Conservation (phyloP, 441 rosid genomes). For the Erodium texanum region DNA sequence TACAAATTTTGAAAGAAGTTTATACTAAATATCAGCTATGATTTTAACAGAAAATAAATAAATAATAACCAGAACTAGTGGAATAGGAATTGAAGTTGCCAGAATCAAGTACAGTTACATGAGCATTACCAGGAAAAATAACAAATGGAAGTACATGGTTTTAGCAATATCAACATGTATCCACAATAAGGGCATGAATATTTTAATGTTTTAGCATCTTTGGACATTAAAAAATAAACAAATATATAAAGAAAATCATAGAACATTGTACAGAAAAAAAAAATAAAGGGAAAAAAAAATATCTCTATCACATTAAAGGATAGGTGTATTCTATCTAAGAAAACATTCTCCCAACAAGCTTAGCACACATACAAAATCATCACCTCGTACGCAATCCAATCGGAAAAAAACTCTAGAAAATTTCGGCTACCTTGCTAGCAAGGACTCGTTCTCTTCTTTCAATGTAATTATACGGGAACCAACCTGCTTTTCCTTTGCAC, state of each 20-base stretch:
- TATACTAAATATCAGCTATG: no score
- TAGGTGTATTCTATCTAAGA: background rate
- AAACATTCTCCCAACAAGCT: background rate
- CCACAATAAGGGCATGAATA: conserved; percentile 3
- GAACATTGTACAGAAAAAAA: background rate
- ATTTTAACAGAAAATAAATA: no score
- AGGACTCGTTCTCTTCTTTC: conserved; percentile 84
- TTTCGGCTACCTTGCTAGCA: conserved; percentile 75
- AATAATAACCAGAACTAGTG: no score
- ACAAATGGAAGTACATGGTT: no score
- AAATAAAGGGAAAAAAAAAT: background rate
- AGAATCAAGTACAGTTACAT: no score
- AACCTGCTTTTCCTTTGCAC: conserved; percentile 85
- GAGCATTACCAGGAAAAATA: no score
- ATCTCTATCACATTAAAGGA: background rate
- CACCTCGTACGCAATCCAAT: conserved; percentile 1
- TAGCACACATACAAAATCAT: conserved; percentile 22
- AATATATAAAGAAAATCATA: background rate
- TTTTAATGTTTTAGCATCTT: background rate
- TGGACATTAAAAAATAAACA: background rate
- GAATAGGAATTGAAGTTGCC: no score
- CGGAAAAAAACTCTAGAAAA: conserved; percentile 32
- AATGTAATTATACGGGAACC: conserved; percentile 74
- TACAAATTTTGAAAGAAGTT: no score
- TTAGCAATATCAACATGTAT: background rate